Percentiles rank a stretch among this genome's conserved stretches.
Evolutionary conservation across 306 rosid species (phyloP).

Genomic region (Glycine soja): DNA sequence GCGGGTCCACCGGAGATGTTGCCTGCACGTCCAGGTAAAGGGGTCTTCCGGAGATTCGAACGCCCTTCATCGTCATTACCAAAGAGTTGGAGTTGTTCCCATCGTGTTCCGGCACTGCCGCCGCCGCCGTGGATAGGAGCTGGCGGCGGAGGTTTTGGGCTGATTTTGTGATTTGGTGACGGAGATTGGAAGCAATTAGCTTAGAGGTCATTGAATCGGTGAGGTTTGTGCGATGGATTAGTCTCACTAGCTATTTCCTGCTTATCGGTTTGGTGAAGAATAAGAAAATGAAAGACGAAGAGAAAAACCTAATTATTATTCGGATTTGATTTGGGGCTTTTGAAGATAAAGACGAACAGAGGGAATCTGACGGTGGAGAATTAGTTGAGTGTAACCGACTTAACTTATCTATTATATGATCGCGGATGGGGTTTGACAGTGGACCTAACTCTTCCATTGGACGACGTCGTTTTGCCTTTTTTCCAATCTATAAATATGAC

Average conservation of each 20-base stretch:
- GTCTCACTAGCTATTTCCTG: neutral
- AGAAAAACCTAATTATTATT: neutral
- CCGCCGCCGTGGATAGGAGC: constrained; percentile 32
- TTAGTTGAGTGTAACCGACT: constrained; percentile 44
- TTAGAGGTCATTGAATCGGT: constrained; percentile 63
- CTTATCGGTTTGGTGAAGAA: constrained; percentile 19
- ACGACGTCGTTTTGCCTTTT: constrained; percentile 15
- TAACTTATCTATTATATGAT: neutral
- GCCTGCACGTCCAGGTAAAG: constrained; percentile 92
- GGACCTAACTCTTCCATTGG: neutral
- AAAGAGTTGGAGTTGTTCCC: constrained; percentile 60
- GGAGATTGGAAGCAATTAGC: constrained; percentile 63
- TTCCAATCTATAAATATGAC: constrained; percentile 17
- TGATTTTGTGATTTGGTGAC: constrained; percentile 46
- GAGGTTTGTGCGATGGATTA: constrained; percentile 11
- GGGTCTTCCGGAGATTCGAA: constrained; percentile 78
- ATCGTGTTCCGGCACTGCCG: constrained; percentile 40
- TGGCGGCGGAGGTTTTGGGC: constrained; percentile 31
- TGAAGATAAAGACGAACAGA: neutral
- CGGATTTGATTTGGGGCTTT: neutral
- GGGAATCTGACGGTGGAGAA: neutral
- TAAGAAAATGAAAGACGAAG: neutral
- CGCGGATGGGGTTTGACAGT: neutral
- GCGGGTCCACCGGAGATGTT: constrained; percentile 87
- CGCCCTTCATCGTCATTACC: constrained; percentile 80